phyloP scores from a whole-genome alignment of 1,284 basidiomycete genomes.

The Ustilago trichophora region DNA sequence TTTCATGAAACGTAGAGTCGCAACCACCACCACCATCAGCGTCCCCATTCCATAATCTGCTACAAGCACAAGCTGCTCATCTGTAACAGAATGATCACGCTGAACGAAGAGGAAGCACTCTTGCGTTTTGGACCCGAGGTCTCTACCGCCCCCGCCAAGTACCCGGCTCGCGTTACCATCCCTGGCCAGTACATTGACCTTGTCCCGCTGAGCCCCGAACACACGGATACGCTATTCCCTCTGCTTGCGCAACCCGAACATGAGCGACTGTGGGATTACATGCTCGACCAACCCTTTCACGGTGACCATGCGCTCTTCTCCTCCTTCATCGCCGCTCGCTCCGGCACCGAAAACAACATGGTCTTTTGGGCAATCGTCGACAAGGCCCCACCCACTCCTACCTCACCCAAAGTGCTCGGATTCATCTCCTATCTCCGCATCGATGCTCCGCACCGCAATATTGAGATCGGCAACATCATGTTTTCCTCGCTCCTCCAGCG shows the following conservation, averaged over 20 bases:
- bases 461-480: slow-evolving; percentile 54
- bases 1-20: too few species aligned
- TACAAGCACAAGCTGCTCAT: too few species aligned
- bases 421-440: slow-evolving; percentile 36
- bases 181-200: slow-evolving; percentile 35
- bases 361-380: slow-evolving; percentile 37
- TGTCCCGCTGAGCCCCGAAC: slow-evolving; percentile 8
- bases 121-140: slow-evolving; percentile 22
- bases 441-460: slow-evolving; percentile 21
- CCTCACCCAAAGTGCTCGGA: slow-evolving; percentile 11
- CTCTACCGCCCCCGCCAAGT: slow-evolving; percentile 10
- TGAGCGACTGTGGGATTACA: slow-evolving; percentile 36
- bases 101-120: slow-evolving; percentile 30
- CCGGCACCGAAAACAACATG: slow-evolving; percentile 20
- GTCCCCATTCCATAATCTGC: too few species aligned
- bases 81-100: slow-evolving; percentile 16
- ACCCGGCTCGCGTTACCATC: slow-evolving; percentile 16
- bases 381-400: slow-evolving; percentile 3
- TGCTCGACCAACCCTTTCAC: slow-evolving; percentile 24
- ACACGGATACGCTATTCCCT: slow-evolving; percentile 23
- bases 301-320: slow-evolving; percentile 15
- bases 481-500: slow-evolving; percentile 42
- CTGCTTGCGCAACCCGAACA: slow-evolving; percentile 24
- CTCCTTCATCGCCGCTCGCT: slow-evolving; percentile 6
- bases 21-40: too few species aligned